These are phyloP conservation scores for Liriodendron chinense DNA, from an alignment of 164 flowering plant genomes.

Conservation along the genomic window DNA sequence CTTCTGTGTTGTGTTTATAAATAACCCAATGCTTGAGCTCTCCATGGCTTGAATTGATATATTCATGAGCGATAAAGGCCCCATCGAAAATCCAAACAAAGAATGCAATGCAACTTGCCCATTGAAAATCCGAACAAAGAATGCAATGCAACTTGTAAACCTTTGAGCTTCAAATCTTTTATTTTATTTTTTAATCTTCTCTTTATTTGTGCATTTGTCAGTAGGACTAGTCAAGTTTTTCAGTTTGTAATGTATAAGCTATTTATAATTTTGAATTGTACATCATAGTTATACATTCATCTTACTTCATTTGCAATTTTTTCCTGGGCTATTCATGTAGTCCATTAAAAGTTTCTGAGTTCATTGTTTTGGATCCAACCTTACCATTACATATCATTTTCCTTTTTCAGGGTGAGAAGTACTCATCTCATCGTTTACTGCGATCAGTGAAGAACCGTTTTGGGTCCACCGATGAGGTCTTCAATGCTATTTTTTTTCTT, in stretches of 20 bases:
- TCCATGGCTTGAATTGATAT: too few relatives aligned
- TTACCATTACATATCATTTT: slow-evolving; percentile 1
- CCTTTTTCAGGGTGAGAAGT: slow-evolving; percentile 71
- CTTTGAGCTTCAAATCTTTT: too few relatives aligned
- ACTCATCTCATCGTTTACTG: slow-evolving; percentile 79
- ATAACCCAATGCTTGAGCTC: too few relatives aligned
- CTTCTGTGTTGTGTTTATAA: too few relatives aligned
- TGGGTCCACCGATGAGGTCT: slow-evolving; percentile 96
- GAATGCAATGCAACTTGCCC: too few relatives aligned
- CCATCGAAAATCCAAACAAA: too few relatives aligned
- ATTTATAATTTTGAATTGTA: background rate
- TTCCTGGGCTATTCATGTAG: background rate
- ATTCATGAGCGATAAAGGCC: too few relatives aligned
- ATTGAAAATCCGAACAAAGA: too few relatives aligned
- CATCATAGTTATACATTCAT: background rate
- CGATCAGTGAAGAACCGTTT: slow-evolving; percentile 94
- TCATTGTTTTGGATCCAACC: background rate
- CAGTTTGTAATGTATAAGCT: background rate
- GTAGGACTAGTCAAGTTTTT: background rate
- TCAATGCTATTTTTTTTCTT: background rate
- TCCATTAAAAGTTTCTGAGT: background rate
- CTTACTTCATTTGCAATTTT: background rate
- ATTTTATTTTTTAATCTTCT: too few relatives aligned
- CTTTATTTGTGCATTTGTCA: too few relatives aligned
- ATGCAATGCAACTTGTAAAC: too few relatives aligned